phyloP scores from a whole-genome alignment of 2,329 filamentous ascomycete species.

The Chaetothyriales sp. region DNA sequence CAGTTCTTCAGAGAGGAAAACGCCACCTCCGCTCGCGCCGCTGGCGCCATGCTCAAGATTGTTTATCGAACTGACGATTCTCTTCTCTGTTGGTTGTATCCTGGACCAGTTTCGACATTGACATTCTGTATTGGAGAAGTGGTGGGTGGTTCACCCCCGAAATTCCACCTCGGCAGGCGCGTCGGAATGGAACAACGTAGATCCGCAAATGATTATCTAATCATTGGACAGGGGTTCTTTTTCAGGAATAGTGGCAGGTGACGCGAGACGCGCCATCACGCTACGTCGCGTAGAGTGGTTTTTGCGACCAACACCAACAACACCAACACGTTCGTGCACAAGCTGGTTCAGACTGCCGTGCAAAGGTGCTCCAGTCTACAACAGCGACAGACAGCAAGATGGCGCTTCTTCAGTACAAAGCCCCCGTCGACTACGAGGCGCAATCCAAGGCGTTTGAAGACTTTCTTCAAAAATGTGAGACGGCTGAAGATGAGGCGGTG shows the following conservation, averaged over 20 bases:
- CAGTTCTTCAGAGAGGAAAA: constrained; percentile 85
- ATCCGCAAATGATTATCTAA: background rate
- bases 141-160: background rate
- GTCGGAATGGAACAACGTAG: background rate
- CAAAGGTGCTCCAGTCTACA: background rate
- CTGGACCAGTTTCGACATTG: background rate
- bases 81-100: background rate
- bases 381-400: constrained; percentile 35
- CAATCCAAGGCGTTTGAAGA: constrained; percentile 71
- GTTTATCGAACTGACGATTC: background rate
- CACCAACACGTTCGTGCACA: background rate
- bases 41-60: constrained; percentile 17
- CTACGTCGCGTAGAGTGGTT: background rate
- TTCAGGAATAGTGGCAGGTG: no score
- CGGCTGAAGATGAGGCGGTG: constrained; percentile 49
- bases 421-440: constrained; percentile 71
- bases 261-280: background rate
- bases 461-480: constrained; percentile 80
- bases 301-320: no score
- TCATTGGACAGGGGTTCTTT: no score
- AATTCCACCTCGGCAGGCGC: background rate
- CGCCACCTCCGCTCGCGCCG: constrained; percentile 66
- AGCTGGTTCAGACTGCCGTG: background rate
- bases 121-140: background rate
- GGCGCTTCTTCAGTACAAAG: constrained; percentile 69